Evolutionary conservation across 2,329 filamentous ascomycete genomes (phyloP).

Genomic region (Fusarium sp.): DNA sequence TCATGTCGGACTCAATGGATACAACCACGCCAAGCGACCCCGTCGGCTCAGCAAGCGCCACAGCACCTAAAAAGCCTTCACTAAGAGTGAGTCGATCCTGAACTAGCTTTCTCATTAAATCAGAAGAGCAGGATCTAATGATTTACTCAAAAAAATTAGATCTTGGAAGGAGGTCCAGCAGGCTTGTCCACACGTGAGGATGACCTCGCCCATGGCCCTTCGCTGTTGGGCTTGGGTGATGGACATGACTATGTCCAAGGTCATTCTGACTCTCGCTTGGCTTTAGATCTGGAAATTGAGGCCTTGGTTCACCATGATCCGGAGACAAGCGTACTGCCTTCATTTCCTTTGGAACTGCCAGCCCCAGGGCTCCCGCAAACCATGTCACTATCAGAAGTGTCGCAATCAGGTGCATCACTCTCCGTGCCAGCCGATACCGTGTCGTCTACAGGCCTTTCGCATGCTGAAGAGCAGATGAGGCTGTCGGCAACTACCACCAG

Average conservation of each 20-base stretch:
- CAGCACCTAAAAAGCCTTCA: background rate
- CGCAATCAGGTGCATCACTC: background rate
- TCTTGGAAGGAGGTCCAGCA: rapidly evolving
- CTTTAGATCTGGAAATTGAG: rapidly evolving
- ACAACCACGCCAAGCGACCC: rapidly evolving
- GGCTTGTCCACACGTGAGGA: background rate
- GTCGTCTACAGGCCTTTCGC: background rate
- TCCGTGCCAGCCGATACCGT: background rate
- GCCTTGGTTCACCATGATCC: rapidly evolving
- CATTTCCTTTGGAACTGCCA: rapidly evolving
- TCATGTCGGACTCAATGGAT: background rate
- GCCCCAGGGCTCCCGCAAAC: rapidly evolving
- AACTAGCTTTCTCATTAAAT: rapidly evolving
- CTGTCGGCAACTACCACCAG: background rate
- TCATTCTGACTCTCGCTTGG: rapidly evolving
- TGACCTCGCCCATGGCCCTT: background rate
- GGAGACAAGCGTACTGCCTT: rapidly evolving
- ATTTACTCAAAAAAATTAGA: background rate
- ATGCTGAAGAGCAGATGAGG: background rate
- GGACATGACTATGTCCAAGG: background rate
- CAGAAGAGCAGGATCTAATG: rapidly evolving
- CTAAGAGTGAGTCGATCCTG: background rate
- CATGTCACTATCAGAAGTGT: background rate
- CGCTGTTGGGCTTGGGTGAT: background rate
- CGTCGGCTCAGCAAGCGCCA: background rate